Evolutionary conservation across 1,139 yeast species (phyloP).

Genomic region (Hyphopichia khmerensis): DNA sequence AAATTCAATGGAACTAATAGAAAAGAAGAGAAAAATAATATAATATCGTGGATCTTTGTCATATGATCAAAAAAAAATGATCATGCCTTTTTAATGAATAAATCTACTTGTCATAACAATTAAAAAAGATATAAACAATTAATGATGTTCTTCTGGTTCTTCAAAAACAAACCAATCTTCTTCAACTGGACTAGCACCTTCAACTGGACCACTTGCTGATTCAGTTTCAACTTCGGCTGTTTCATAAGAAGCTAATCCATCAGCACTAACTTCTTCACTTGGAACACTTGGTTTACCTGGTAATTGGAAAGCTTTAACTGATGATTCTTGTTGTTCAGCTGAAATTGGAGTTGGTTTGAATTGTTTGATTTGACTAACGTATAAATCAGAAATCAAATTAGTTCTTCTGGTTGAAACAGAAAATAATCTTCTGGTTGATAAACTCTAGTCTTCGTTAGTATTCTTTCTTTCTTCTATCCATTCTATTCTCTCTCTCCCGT

Average conservation of each 20-base stretch:
- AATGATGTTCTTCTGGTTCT: slow-evolving; percentile 72
- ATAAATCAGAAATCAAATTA: slow-evolving; percentile 81
- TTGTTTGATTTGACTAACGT: slow-evolving; percentile 80
- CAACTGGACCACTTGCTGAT: slow-evolving; percentile 35
- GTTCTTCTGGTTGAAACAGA: slow-evolving; percentile 46
- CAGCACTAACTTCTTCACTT: slow-evolving; percentile 69
- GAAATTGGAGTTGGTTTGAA: slow-evolving; percentile 82
- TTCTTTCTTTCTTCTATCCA: not conserved
- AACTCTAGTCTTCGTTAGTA: slow-evolving; percentile 17
- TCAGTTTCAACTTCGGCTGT: slow-evolving; percentile 72
- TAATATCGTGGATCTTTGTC: not conserved
- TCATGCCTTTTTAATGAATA: not conserved
- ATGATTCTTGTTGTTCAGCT: slow-evolving; percentile 72
- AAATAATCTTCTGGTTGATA: slow-evolving; percentile 42
- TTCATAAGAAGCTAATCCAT: slow-evolving; percentile 76
- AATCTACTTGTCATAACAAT: too few species aligned
- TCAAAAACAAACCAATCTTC: slow-evolving; percentile 87
- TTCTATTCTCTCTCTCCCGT: not conserved
- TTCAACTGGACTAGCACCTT: slow-evolving; percentile 46
- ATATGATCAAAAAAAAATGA: not conserved
- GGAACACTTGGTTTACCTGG: slow-evolving; percentile 78
- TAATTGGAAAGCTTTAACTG: slow-evolving; percentile 77
- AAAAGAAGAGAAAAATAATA: too few species aligned
- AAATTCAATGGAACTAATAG: too few species aligned
- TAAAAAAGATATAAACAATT: slow-evolving; percentile 11